phyloP scores from a whole-genome alignment of 2,329 filamentous ascomycete genomes.

The Amesomyces nigricolor region DNA sequence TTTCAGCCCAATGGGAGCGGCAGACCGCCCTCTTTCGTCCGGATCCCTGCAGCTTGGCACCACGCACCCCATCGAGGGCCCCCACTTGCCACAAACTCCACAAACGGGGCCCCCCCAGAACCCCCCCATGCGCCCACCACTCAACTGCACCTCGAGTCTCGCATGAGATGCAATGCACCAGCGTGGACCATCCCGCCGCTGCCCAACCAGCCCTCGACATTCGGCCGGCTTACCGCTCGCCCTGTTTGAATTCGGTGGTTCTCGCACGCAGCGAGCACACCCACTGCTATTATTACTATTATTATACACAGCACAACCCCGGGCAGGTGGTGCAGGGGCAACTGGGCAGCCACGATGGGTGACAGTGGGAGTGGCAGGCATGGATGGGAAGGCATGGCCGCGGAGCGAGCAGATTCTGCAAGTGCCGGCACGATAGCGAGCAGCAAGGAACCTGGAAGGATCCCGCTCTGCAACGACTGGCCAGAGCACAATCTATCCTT shows the following conservation, averaged over 20 bases:
- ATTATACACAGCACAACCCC: conserved; percentile 5
- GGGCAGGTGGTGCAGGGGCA: conserved; percentile 9
- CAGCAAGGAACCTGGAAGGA: background rate
- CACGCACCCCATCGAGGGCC: background rate
- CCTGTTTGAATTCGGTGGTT: conserved; percentile 14
- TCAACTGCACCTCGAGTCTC: conserved; percentile 9
- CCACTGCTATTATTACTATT: conserved; percentile 29
- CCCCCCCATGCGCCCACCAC: background rate
- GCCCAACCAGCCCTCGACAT: conserved; percentile 31
- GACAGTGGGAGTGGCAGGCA: conserved; percentile 1
- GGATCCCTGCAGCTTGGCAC: conserved; percentile 12
- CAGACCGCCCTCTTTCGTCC: conserved; percentile 18
- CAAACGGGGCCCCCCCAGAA: too few species aligned
- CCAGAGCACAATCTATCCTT: background rate
- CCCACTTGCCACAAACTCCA: conserved; percentile 1
- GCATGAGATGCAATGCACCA: conserved; percentile 19
- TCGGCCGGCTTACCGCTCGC: conserved; percentile 27
- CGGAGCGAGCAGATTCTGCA: conserved; percentile 3
- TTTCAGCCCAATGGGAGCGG: conserved; percentile 30
- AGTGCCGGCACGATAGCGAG: conserved; percentile 6
- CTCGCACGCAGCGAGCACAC: conserved; percentile 13
- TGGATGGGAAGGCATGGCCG: background rate
- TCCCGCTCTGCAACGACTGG: background rate
- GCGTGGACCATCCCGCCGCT: conserved; percentile 19
- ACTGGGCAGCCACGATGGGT: conserved; percentile 13